These are phyloP conservation scores for Nothophoma quercina DNA, from an alignment of 2,329 filamentous ascomycete species.

Conservation along the genomic window DNA sequence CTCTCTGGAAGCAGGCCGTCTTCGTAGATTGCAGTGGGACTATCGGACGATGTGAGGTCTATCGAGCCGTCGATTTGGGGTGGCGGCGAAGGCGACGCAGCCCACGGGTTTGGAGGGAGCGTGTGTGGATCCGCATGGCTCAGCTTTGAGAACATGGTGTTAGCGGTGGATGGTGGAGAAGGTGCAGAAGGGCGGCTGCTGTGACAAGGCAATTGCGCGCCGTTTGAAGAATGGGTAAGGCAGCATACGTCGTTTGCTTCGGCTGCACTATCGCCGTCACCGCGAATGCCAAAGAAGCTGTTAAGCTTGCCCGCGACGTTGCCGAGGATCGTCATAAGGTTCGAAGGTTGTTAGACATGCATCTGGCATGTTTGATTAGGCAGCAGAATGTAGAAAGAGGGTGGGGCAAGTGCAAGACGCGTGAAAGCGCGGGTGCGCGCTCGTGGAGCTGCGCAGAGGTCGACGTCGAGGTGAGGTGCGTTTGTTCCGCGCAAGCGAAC, in stretches of 20 bases:
- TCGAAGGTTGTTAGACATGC: not conserved
- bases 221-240: not conserved
- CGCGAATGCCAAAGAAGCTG: conserved; percentile 3
- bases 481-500: conserved; percentile 23
- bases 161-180: conserved; percentile 11
- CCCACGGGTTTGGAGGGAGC: not conserved
- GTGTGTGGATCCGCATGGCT: conserved; percentile 23
- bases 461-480: conserved; percentile 18
- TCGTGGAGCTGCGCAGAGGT: not conserved
- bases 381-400: no score
- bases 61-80: not conserved
- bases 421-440: not conserved
- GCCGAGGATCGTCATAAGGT: not conserved
- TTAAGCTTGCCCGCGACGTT: not conserved
- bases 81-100: not conserved
- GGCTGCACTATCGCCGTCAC: conserved; percentile 5
- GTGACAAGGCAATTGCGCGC: not conserved
- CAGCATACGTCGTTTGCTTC: conserved; percentile 18
- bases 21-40: not conserved
- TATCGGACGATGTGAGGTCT: not conserved
- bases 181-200: not conserved
- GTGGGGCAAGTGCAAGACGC: no score
- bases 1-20: not conserved
- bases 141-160: conserved; percentile 30
- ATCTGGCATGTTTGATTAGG: not conserved